Evolutionary conservation across 208 protist species (phyloP).

Genomic region (Porcisia hertigi): DNA sequence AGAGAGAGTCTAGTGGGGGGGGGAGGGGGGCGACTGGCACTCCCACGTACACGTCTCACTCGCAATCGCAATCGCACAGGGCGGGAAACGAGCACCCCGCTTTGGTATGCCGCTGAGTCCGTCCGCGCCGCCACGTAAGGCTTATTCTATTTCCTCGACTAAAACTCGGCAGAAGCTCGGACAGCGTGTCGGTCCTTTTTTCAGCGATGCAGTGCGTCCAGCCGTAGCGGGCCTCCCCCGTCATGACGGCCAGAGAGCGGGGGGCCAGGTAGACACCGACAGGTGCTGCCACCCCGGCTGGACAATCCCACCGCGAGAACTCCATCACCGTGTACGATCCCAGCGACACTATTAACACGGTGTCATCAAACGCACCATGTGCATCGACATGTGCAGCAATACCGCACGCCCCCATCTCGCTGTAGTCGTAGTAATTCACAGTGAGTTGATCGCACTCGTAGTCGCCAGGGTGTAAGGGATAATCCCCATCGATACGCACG

Average conservation of each 20-base stretch:
- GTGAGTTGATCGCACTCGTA: constrained; percentile 74
- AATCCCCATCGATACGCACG: constrained; percentile 37
- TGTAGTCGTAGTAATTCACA: constrained; percentile 83
- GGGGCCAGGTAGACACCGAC: constrained; percentile 51
- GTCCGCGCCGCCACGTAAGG: constrained; percentile 72
- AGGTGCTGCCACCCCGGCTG: constrained; percentile 30
- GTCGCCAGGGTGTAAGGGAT: constrained; percentile 23
- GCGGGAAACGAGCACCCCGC: constrained; percentile 45
- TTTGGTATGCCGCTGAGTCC: constrained; percentile 40
- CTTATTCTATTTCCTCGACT: constrained; percentile 58
- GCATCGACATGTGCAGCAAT: constrained; percentile 83
- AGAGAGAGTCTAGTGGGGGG: too few species aligned
- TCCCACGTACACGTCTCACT: neutral
- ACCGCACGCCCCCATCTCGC: constrained; percentile 36
- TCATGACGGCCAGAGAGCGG: constrained; percentile 64
- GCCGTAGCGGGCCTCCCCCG: constrained; percentile 63
- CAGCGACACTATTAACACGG: constrained; percentile 68
- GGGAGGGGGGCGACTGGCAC: neutral
- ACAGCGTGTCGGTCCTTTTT: constrained; percentile 65
- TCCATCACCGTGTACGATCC: constrained; percentile 86
- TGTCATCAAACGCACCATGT: constrained; percentile 63
- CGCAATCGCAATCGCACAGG: constrained; percentile 76
- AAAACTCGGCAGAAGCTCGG: constrained; percentile 48
- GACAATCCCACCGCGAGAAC: constrained; percentile 49
- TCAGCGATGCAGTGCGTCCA: constrained; percentile 84